Percentiles rank a stretch among this genome's conserved stretches.
Conservation (phyloP, 1,139 yeast species). For the Arxiozyma heterogenica region DNA sequence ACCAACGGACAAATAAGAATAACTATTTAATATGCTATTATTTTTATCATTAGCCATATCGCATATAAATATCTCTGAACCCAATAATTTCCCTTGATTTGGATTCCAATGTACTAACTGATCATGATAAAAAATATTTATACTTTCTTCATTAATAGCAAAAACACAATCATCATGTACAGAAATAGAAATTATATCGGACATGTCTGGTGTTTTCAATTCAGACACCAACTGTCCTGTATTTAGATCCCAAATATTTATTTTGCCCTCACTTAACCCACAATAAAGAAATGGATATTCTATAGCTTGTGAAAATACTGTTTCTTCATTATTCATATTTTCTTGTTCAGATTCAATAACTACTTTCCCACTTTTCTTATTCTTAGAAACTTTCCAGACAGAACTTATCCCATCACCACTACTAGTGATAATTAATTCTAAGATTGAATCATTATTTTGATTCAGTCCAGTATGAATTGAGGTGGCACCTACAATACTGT, state of each 20-base stretch:
- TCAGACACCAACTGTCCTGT: slow-evolving; percentile 66
- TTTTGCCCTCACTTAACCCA: slow-evolving; percentile 63
- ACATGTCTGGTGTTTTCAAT: slow-evolving; percentile 38
- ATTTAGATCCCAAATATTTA: slow-evolving; percentile 76
- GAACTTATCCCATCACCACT: slow-evolving; percentile 88
- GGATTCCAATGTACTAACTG: slow-evolving; percentile 34
- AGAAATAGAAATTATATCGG: slow-evolving; percentile 45
- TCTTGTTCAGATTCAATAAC: slow-evolving; percentile 13
- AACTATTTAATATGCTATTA: not conserved
- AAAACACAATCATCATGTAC: slow-evolving; percentile 35
- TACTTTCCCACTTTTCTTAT: slow-evolving; percentile 8
- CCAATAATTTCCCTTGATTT: slow-evolving; percentile 34
- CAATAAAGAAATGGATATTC: slow-evolving; percentile 63
- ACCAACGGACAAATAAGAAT: slow-evolving; percentile 40
- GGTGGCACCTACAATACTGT: slow-evolving; percentile 43
- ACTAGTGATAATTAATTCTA: slow-evolving; percentile 47
- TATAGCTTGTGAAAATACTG: slow-evolving; percentile 58
- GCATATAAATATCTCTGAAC: slow-evolving; percentile 28
- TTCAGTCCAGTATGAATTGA: slow-evolving; percentile 3
- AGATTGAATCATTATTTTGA: slow-evolving; percentile 17
- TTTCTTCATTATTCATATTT: slow-evolving; percentile 55
- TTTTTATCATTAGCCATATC: slow-evolving; percentile 8
- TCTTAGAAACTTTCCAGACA: slow-evolving; percentile 48
- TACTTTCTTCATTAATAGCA: slow-evolving; percentile 37
- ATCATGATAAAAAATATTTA: slow-evolving; percentile 42